phyloP scores from a whole-genome alignment of 106 monocot genomes.

The Dendrobium huoshanense region DNA sequence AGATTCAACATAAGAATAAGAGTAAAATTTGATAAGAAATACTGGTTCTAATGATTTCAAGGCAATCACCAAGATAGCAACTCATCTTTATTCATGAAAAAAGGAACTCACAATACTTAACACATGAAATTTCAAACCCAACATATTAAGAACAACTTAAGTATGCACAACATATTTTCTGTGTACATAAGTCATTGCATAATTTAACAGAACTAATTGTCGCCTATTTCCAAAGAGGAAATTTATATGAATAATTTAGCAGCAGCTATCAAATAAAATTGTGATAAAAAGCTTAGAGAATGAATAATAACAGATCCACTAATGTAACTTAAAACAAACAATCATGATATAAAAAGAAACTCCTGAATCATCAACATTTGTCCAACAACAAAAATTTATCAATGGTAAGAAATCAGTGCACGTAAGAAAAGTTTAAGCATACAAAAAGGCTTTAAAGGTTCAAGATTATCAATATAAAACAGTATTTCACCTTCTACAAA shows the following conservation, averaged over 20 bases:
- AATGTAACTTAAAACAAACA: neutral
- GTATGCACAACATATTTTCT: neutral
- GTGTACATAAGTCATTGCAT: neutral
- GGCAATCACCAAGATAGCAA: no score
- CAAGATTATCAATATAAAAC: neutral
- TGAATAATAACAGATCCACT: neutral
- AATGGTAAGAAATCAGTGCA: neutral
- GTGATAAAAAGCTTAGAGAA: neutral
- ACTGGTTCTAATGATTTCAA: no score
- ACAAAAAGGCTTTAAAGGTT: neutral
- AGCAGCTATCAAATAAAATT: neutral
- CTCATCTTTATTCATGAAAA: no score
- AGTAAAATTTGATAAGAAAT: no score
- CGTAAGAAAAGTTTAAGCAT: neutral
- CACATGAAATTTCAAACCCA: neutral
- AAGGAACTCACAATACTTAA: neutral
- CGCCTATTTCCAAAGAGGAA: neutral
- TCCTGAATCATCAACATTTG: neutral
- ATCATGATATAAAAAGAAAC: neutral
- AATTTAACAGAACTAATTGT: neutral
- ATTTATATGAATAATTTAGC: neutral
- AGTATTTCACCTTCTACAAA: conserved; percentile 73
- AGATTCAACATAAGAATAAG: no score
- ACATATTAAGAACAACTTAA: neutral
- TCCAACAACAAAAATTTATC: neutral